These are phyloP conservation scores for Arabis alpina DNA, from an alignment of 345 rosid genomes.

Conservation along the genomic window DNA sequence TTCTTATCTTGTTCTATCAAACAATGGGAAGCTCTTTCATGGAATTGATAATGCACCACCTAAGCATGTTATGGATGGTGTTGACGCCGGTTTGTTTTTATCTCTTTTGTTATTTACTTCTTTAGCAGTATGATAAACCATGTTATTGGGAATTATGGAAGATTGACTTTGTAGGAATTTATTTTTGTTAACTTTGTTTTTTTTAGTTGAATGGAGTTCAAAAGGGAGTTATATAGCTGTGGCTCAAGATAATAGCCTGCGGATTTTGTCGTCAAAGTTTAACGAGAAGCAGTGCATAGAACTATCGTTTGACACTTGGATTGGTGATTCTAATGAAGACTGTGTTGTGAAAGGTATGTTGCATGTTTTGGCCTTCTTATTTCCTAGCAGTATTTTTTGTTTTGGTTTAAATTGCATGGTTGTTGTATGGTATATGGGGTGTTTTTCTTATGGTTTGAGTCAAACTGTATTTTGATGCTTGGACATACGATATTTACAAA, in stretches of 20 bases:
- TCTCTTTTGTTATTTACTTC: slow-evolving; percentile 18
- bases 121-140: no score
- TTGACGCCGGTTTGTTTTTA: slow-evolving; percentile 75
- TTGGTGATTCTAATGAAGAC: slow-evolving; percentile 50
- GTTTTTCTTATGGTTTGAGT: slow-evolving; percentile 21
- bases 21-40: slow-evolving; percentile 58
- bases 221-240: slow-evolving; percentile 73
- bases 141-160: slow-evolving; percentile 7
- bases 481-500: slow-evolving; percentile 1
- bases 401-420: background rate
- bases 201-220: slow-evolving; percentile 72
- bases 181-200: slow-evolving; percentile 22
- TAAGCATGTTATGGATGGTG: slow-evolving; percentile 59
- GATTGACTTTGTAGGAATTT: slow-evolving; percentile 8
- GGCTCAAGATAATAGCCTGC: slow-evolving; percentile 59
- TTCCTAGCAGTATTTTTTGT: slow-evolving; percentile 1
- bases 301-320: slow-evolving; percentile 64
- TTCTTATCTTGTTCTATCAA: slow-evolving; percentile 71
- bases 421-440: slow-evolving; percentile 13
- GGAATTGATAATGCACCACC: slow-evolving; percentile 58
- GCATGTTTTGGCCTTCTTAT: slow-evolving; percentile 32
- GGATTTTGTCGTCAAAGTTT: slow-evolving; percentile 69
- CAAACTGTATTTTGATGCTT: slow-evolving; percentile 14
- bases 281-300: slow-evolving; percentile 58
- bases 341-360: slow-evolving; percentile 66